Conservation (phyloP, 1,139 yeast species). For the Suhomyces bolitotheri region DNA sequence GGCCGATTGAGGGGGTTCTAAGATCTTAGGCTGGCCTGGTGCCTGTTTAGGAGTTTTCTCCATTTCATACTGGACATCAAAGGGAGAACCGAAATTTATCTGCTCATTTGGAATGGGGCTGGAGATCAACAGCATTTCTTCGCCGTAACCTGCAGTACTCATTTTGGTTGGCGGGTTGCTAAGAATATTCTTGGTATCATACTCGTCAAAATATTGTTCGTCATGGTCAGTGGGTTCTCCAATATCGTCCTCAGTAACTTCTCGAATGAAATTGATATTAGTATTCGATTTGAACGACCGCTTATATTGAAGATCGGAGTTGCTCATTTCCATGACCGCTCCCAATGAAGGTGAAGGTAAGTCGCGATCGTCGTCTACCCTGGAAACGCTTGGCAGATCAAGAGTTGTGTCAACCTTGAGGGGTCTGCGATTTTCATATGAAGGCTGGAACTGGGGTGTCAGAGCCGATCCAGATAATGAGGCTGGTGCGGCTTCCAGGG, state of each 20-base stretch:
- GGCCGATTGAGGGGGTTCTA: constrained; percentile 8
- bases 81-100: constrained; percentile 36
- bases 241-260: constrained; percentile 32
- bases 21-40: constrained; percentile 4
- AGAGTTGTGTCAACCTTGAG: constrained; percentile 6
- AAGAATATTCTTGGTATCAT: constrained; percentile 27
- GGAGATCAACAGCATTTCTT: constrained; percentile 29
- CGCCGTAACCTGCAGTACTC: constrained; percentile 25
- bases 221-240: constrained; percentile 6
- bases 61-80: constrained; percentile 26
- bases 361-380: neutral
- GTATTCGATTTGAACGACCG: constrained; percentile 20
- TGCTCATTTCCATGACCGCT: constrained; percentile 6
- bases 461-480: no score
- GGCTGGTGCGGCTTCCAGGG: no score
- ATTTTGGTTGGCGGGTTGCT: constrained; percentile 32
- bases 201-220: constrained; percentile 19
- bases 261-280: constrained; percentile 36
- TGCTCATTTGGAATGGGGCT: constrained; percentile 11
- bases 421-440: neutral
- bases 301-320: constrained; percentile 3
- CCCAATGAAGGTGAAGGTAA: constrained; percentile 8
- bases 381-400: neutral
- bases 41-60: constrained; percentile 9
- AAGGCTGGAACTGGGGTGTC: neutral